These are phyloP conservation scores for Mycena amicta DNA, from an alignment of 768 basidiomycete genomes.

Conservation along the genomic window DNA sequence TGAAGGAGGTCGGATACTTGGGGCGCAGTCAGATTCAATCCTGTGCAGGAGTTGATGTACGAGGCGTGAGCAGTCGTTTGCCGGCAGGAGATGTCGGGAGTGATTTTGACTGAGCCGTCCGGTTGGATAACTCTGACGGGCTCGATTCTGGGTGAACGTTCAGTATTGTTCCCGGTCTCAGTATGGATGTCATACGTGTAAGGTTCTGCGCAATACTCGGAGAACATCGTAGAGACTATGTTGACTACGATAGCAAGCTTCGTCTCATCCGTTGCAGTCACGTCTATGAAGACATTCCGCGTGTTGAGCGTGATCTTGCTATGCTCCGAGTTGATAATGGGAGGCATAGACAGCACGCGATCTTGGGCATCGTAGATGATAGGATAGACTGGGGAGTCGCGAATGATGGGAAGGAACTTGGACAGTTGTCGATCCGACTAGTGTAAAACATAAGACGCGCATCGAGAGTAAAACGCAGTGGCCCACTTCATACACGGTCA, in stretches of 20 bases:
- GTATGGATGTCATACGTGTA: slow-evolving; percentile 71
- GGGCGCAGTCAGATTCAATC: slow-evolving; percentile 65
- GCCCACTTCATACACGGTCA: slow-evolving; percentile 90
- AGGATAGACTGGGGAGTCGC: slow-evolving; percentile 94
- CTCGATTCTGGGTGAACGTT: slow-evolving; percentile 69
- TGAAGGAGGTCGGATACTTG: slow-evolving; percentile 74
- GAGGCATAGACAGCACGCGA: slow-evolving; percentile 93
- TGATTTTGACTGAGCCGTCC: slow-evolving; percentile 73
- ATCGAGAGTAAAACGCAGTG: not conserved
- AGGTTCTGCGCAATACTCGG: slow-evolving; percentile 90
- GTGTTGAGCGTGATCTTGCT: slow-evolving; percentile 97
- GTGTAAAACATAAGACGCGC: slow-evolving; percentile 1
- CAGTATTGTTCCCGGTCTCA: not conserved
- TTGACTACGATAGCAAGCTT: slow-evolving; percentile 96
- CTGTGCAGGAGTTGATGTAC: slow-evolving; percentile 96
- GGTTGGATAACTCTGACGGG: slow-evolving; percentile 85
- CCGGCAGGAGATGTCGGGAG: slow-evolving; percentile 79
- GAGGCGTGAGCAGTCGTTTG: slow-evolving; percentile 76
- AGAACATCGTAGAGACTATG: slow-evolving; percentile 96
- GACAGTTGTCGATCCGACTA: slow-evolving; percentile 92
- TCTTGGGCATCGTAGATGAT: slow-evolving; percentile 93
- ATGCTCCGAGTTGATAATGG: slow-evolving; percentile 96
- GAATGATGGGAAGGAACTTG: slow-evolving; percentile 89
- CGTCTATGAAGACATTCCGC: slow-evolving; percentile 92
- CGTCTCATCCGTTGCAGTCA: slow-evolving; percentile 95